phyloP scores from a whole-genome alignment of 2,329 filamentous ascomycete species.

The Phyllosticta citribraziliensis region DNA sequence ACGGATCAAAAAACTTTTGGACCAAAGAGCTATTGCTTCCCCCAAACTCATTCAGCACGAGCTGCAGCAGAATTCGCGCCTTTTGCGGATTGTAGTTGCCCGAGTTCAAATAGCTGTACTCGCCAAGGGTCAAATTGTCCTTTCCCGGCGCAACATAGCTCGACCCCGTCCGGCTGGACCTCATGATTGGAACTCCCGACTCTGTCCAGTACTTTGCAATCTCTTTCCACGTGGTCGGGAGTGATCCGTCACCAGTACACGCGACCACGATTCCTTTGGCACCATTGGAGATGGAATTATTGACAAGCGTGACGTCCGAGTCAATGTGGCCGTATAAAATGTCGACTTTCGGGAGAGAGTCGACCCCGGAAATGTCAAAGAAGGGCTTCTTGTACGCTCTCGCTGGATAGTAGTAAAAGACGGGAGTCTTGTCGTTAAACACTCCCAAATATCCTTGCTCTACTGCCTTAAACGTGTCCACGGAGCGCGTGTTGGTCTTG shows the following conservation, averaged over 20 bases:
- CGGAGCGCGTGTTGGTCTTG: constrained; percentile 53
- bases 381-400: constrained; percentile 30
- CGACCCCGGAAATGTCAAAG: constrained; percentile 18
- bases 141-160: too few species aligned
- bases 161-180: too few species aligned
- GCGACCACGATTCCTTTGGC: constrained; percentile 48
- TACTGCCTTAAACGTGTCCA: constrained; percentile 51
- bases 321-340: constrained; percentile 48
- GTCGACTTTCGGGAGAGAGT: constrained; percentile 43
- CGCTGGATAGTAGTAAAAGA: constrained; percentile 49
- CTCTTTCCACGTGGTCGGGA: constrained; percentile 25
- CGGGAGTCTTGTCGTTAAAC: constrained; percentile 48
- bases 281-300: constrained; percentile 39
- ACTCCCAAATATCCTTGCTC: constrained; percentile 50
- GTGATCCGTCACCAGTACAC: constrained; percentile 47
- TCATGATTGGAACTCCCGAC: too few species aligned
- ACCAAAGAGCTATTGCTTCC: too few species aligned
- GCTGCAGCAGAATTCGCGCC: constrained; percentile 41
- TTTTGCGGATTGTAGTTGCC: constrained; percentile 35
- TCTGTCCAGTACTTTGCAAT: constrained; percentile 9
- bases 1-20: too few species aligned
- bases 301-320: constrained; percentile 39
- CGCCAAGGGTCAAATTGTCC: constrained; percentile 12
- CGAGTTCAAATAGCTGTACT: constrained; percentile 39
- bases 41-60: constrained; percentile 19